Percentiles rank a stretch among this genome's conserved stretches.
Conservation (phyloP, 164 flowering plant genomes). For the Vitis vinifera region ASM3070453v1 NC_081810.1:2249501-2250000, state of each 20-base stretch:
- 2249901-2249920: background rate
- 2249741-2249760: background rate
- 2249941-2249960: background rate
- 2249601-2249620: too few species aligned
- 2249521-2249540: too few species aligned
- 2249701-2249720: background rate
- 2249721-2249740: background rate
- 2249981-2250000: background rate
- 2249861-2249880: constrained; percentile 19
- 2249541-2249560: too few species aligned
- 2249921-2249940: background rate
- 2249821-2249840: background rate
- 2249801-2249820: too few species aligned
- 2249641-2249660: too few species aligned
- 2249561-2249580: too few species aligned
- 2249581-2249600: too few species aligned
- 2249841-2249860: background rate
- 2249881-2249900: constrained; percentile 7
- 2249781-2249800: too few species aligned
- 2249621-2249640: too few species aligned
- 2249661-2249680: background rate
- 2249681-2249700: background rate
- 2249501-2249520: too few species aligned
- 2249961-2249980: background rate
- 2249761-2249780: constrained; percentile 3